Conservation (phyloP, 2,329 filamentous ascomycete species). For the Colletotrichum musicola region DNA sequence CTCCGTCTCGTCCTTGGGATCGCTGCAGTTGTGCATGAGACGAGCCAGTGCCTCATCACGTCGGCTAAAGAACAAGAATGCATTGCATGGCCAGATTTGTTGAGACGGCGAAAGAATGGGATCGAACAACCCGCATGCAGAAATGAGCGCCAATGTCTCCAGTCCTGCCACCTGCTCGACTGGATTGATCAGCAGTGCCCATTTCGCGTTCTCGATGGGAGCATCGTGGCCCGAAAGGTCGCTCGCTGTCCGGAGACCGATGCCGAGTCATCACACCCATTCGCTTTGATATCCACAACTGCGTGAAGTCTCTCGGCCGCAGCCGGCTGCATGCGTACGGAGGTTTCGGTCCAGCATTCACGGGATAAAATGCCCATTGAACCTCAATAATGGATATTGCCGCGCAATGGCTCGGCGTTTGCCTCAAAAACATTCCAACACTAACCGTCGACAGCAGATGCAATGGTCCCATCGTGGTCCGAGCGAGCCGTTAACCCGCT, state of each 20-base stretch:
- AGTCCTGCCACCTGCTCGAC: slow-evolving; percentile 5
- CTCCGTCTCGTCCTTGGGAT: slow-evolving; percentile 6
- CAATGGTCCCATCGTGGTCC: slow-evolving; percentile 26
- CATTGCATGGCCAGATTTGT: neutral
- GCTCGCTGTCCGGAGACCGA: slow-evolving; percentile 19
- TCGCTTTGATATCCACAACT: slow-evolving; percentile 30
- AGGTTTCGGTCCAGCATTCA: neutral
- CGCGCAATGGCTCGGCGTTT: neutral
- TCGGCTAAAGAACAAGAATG: slow-evolving; percentile 1
- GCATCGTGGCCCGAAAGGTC: slow-evolving; percentile 4
- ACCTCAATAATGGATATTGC: slow-evolving; percentile 4
- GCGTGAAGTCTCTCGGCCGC: neutral
- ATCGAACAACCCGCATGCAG: neutral
- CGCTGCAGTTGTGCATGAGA: slow-evolving; percentile 13
- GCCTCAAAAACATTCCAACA: neutral
- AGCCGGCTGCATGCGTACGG: slow-evolving; percentile 1
- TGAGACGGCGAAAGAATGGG: slow-evolving; percentile 8
- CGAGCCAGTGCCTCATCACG: slow-evolving; percentile 11
- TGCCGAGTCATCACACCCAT: slow-evolving; percentile 28
- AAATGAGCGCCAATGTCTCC: neutral
- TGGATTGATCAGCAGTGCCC: slow-evolving; percentile 7
- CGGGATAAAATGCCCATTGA: neutral
- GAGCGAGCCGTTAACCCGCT: slow-evolving; percentile 20
- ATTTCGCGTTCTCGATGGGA: slow-evolving; percentile 1
- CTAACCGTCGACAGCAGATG: neutral